Evolutionary conservation across 2,329 filamentous ascomycete genomes (phyloP), one percentile per base, ranked within the genome.

Genomic region (Didymella pomorum): DNA sequence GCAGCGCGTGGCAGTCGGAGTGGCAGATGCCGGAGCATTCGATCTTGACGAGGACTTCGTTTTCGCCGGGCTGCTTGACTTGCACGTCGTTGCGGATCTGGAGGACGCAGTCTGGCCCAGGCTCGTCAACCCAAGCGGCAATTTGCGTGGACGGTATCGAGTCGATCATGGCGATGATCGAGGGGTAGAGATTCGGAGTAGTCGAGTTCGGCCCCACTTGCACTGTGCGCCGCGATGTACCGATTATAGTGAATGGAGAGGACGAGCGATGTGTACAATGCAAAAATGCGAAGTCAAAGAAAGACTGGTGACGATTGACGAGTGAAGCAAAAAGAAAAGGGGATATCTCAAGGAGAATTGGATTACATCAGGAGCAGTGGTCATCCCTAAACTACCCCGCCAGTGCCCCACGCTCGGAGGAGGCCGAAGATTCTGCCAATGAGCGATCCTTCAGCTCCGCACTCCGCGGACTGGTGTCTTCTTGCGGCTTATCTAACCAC

Each of bases 21-120:
- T 82, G 80, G 50, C 80, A 82, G 23, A 82, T 78, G 0, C 80
- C 80, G 0, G 79, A 81, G 63, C 71, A 81, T 60, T 82, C 80
- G 10, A 82, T 70, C 57, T 82, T 81, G 37, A 82, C 73, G 14
- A 82, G 73, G n/a, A 82, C 58, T 54, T 82, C 79, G 4, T 78
- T 74, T 1, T 75, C 60, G 4, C 64, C 64, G 0, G 79, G 79
- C 6, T 63, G 62, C 18, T 80, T 76, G 2, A 82, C 71, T 2
- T 73, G 68, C 5, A 75, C 66, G 28, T 72, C 74, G 23, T 72
- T 56, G 28, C 74, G 68, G 56, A 79, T 73, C n/a, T 71, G 62
- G n/a, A 78, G 69, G 29, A 70, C 69, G 35, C 76, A 76, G 28
- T 69, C 61, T 5, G 73, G 71, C 16, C 71, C 68, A 0, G 78